A percentile compares a stretch with the other conserved stretches of the same genome.
Conservation (phyloP, 2,329 filamentous ascomycete genomes). For the Cladosporium sp. region DNA sequence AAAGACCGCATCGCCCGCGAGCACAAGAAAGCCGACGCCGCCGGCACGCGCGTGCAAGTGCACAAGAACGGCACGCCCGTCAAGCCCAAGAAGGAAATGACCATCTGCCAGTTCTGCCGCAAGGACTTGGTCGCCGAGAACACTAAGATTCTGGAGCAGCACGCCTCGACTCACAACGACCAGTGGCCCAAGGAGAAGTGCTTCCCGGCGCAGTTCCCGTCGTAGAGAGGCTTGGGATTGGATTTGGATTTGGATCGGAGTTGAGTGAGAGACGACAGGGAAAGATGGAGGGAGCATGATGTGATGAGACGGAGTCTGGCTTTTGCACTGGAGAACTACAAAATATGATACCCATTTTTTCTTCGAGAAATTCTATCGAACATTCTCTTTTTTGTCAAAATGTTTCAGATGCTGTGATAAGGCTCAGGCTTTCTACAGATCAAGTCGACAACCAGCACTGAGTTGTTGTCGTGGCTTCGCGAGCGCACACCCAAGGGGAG, state of each 20-base stretch:
- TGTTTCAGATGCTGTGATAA: no score
- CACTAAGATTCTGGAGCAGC: slow-evolving; percentile 44
- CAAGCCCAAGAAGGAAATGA: slow-evolving; percentile 51
- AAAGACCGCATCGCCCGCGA: slow-evolving; percentile 50
- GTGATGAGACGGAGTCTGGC: not conserved
- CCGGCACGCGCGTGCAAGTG: slow-evolving; percentile 50
- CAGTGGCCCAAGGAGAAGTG: slow-evolving; percentile 57
- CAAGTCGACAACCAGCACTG: no score
- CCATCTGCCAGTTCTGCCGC: slow-evolving; percentile 32
- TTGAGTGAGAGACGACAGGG: not conserved
- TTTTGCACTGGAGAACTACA: not conserved
- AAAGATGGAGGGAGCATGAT: not conserved
- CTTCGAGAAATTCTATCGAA: not conserved
- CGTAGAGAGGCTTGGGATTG: not conserved
- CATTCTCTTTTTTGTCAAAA: no score
- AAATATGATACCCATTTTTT: not conserved
- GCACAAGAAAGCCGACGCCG: slow-evolving; percentile 52
- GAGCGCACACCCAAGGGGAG: no score
- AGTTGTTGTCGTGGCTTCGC: no score
- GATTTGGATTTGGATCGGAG: not conserved
- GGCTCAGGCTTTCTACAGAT: no score
- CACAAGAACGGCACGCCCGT: slow-evolving; percentile 53
- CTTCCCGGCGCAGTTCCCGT: slow-evolving; percentile 48
- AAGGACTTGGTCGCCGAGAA: slow-evolving; percentile 25
- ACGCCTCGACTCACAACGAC: slow-evolving; percentile 48